Evolutionary conservation across 495 filamentous ascomycete species (phyloP).

Genomic region (Hyphodiscus hymeniophilus): DNA sequence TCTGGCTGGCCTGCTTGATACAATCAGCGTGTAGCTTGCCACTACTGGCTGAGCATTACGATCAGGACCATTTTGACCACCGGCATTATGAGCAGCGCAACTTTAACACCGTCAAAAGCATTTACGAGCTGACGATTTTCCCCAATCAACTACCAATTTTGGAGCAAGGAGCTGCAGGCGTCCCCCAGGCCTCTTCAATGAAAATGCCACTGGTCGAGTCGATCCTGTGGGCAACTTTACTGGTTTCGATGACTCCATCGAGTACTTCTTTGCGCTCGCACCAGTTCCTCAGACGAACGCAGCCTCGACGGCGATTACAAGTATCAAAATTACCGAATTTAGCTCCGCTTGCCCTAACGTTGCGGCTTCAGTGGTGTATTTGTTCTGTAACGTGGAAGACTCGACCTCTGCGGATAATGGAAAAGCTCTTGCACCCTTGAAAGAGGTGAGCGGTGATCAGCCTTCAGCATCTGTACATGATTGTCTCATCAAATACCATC

Average conservation of each 20-base stretch:
- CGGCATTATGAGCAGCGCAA: constrained; percentile 24
- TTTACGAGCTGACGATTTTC: constrained; percentile 34
- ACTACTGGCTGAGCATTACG: not conserved
- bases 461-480: not conserved
- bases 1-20: constrained; percentile 12
- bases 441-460: constrained; percentile 10
- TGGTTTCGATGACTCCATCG: constrained; percentile 30
- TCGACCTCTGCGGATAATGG: constrained; percentile 22
- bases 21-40: constrained; percentile 14
- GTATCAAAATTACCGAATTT: constrained; percentile 29
- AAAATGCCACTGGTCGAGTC: constrained; percentile 27
- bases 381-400: constrained; percentile 27
- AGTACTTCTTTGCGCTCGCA: constrained; percentile 32
- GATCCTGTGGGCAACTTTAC: constrained; percentile 30
- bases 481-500: not conserved
- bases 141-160: constrained; percentile 33
- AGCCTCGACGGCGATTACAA: constrained; percentile 23
- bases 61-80: too few species aligned
- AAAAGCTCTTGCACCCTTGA: constrained; percentile 24
- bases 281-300: constrained; percentile 26
- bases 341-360: constrained; percentile 25
- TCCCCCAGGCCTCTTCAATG: constrained; percentile 31
- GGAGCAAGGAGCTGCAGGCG: constrained; percentile 19
- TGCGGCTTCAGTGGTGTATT: constrained; percentile 29
- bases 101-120: constrained; percentile 28